These are phyloP conservation scores for Millerozyma miso DNA, from an alignment of 805 yeast genomes.

Conservation along the genomic window DNA sequence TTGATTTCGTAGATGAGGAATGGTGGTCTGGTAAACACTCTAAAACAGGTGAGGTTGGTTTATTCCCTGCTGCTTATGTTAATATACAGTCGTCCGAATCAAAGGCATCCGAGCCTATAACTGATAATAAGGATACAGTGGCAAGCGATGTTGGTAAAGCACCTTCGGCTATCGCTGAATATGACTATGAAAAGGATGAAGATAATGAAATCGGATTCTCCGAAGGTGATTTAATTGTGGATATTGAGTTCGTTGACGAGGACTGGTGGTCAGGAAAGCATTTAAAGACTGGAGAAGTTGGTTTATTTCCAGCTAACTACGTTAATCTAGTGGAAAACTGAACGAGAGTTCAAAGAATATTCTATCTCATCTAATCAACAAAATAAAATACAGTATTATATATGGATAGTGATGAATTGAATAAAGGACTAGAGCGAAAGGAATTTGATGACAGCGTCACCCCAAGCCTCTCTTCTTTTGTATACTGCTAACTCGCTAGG, in stretches of 20 bases:
- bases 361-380: too few species aligned
- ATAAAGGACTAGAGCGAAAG: not conserved
- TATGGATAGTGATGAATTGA: too few species aligned
- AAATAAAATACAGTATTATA: constrained; percentile 13
- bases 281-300: constrained; percentile 61
- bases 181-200: constrained; percentile 85
- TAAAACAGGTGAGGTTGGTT: constrained; percentile 45
- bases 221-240: constrained; percentile 77
- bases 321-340: constrained; percentile 38
- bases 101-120: constrained; percentile 6
- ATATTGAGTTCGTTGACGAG: constrained; percentile 85
- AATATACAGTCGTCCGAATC: constrained; percentile 18
- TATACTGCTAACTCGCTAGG: constrained; percentile 43
- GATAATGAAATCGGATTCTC: constrained; percentile 83
- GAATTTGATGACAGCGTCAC: constrained; percentile 51
- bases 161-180: constrained; percentile 59
- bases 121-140: constrained; percentile 11
- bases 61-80: constrained; percentile 57
- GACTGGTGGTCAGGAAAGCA: constrained; percentile 97
- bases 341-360: too few species aligned
- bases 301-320: constrained; percentile 89
- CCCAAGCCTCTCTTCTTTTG: constrained; percentile 61
- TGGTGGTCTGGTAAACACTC: constrained; percentile 56
- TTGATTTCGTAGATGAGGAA: constrained; percentile 68
- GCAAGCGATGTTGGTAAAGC: constrained; percentile 15